Base-by-base conservation (phyloP, 371 early-diverging fungal genomes). In the Apophysomyces trapeziformis region DNA sequence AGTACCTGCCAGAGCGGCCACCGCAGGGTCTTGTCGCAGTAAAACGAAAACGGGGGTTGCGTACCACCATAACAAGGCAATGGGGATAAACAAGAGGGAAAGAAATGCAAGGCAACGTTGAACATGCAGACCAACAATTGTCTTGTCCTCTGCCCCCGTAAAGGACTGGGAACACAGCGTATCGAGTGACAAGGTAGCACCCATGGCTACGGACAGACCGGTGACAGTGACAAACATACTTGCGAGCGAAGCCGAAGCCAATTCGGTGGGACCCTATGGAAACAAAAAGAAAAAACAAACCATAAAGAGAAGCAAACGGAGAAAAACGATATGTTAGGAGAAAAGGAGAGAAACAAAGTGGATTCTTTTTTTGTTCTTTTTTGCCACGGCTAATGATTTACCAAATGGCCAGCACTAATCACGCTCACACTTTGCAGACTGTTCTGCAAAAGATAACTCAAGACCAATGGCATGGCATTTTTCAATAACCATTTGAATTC, bases 131-230 rank as follows among this genome's bases (percentile, higher is more conserved):
- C 95, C 95, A 2, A 92, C 82, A 5, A 89, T 74, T 16, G 82
- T 85, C 41, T 84, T 81, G 72, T 94, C 91, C 11, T 73, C 76
- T 4, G 86, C 70, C 0, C 85, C 90, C 0, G 95, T 94, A 67
- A 79, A 92, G 4, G 94, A 84, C 70, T 96, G 95, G 12, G 93
- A 90, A 66, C 94, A 93, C 18, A 96, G 85, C 7, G 95, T 94
- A 71, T 96, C 95, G n/a, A 96, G 80, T 0, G 91, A 93, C 43
- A 92, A 80, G 5, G 91, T 87, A 54, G 90, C 80, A n/a, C 93
- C 94, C 11, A 90, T 85, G 5, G 89, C 88, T 18, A 93, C 79
- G 3, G 92, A 91, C 69, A 87, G 84, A 13, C 94, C 95, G 18
- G 94, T 91, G 14, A 96, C 91, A n/a, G 91, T 89, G 32, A 90